A percentile compares a stretch with the other conserved stretches of the same genome.
phyloP scores from a whole-genome alignment of 108 stramenopile species.

The Skeletonema potamos region DNA sequence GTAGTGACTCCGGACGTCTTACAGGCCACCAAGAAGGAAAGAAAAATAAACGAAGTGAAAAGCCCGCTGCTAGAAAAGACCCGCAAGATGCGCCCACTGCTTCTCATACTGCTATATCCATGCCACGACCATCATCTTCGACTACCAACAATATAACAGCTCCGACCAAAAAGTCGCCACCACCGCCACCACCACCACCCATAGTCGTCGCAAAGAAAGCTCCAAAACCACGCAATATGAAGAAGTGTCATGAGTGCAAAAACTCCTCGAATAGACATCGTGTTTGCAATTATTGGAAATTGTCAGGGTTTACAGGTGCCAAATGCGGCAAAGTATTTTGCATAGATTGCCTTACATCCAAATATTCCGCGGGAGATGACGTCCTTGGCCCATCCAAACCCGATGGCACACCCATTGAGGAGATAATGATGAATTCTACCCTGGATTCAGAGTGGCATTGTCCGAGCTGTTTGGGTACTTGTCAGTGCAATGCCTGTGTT shows the following conservation, averaged over 20 bases:
- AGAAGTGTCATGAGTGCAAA: slow-evolving; percentile 44
- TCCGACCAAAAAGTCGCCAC: not conserved
- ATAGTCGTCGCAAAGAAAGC: not conserved
- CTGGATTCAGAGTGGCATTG: slow-evolving; percentile 38
- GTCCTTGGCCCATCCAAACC: not conserved
- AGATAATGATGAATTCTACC: not conserved
- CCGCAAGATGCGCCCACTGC: not conserved
- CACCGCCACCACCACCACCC: not conserved
- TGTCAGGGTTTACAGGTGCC: slow-evolving; percentile 5
- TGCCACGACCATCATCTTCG: not conserved
- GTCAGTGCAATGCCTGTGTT: slow-evolving; percentile 16
- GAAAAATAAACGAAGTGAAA: not conserved
- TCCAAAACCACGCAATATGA: not conserved
- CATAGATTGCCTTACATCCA: slow-evolving; percentile 18
- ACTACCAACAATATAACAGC: not conserved
- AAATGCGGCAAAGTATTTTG: slow-evolving; percentile 36
- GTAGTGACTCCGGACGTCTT: not conserved
- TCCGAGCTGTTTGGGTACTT: slow-evolving; percentile 33
- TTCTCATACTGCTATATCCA: not conserved
- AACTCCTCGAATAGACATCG: slow-evolving; percentile 12
- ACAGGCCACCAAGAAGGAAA: not conserved
- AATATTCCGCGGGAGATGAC: slow-evolving; percentile 28
- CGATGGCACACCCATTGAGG: slow-evolving; percentile 15
- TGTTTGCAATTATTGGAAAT: slow-evolving; percentile 30
- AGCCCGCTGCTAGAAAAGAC: not conserved